Conservation (phyloP, 805 yeast genomes). For the Wickerhamomyces rabaulensis region DNA sequence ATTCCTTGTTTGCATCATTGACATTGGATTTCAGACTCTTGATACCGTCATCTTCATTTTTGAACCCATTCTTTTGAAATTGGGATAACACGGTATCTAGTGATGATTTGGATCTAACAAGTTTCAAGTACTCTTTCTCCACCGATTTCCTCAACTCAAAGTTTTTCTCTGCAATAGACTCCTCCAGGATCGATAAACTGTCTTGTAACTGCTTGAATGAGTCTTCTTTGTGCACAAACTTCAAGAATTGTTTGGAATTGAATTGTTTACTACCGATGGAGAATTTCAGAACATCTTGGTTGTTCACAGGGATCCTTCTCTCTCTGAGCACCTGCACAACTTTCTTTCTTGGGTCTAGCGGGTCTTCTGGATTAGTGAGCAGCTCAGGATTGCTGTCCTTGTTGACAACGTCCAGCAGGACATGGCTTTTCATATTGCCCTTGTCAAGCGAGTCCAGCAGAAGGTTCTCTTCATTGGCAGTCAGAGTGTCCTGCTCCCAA, state of each 20-base stretch:
- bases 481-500: constrained; percentile 30
- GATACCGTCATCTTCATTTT: constrained; percentile 24
- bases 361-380: constrained; percentile 41
- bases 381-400: constrained; percentile 19
- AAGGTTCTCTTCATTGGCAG: constrained; percentile 21
- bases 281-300: constrained; percentile 35
- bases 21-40: constrained; percentile 34
- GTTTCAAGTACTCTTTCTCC: constrained; percentile 55
- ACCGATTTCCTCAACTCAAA: constrained; percentile 45
- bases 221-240: constrained; percentile 50
- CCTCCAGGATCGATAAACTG: constrained; percentile 45
- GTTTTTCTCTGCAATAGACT: constrained; percentile 43
- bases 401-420: constrained; percentile 16
- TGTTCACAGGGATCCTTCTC: constrained; percentile 32
- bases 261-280: constrained; percentile 54
- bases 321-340: constrained; percentile 38
- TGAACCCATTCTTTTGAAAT: constrained; percentile 36
- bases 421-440: constrained; percentile 5
- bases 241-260: constrained; percentile 50
- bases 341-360: constrained; percentile 48
- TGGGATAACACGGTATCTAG: constrained; percentile 56
- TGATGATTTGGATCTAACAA: constrained; percentile 59
- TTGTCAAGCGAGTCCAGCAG: constrained; percentile 15
- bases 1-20: constrained; percentile 44
- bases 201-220: constrained; percentile 43